A percentile compares a stretch with the other conserved stretches of the same genome.
Evolutionary conservation across 2,329 filamentous ascomycete genomes (phyloP).

Genomic region (Trichoderma cornu-damae): DNA sequence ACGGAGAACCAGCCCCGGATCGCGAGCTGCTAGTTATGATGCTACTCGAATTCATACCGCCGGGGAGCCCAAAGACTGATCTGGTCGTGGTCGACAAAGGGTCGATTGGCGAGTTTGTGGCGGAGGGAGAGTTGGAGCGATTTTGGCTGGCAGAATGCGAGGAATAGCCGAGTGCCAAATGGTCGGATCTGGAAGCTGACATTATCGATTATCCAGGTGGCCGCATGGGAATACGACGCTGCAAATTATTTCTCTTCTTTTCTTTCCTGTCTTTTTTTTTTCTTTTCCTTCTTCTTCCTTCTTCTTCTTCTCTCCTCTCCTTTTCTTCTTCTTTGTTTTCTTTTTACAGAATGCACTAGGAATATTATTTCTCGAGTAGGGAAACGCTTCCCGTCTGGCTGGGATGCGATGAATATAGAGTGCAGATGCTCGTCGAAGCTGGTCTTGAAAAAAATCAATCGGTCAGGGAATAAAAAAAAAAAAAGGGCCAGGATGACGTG

Average conservation of each 20-base stretch:
- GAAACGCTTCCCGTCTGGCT: conserved; percentile 8
- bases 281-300: too few species aligned
- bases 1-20: conserved; percentile 91
- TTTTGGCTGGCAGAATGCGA: conserved; percentile 59
- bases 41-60: conserved; percentile 52
- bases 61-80: conserved; percentile 67
- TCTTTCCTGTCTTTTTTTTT: background rate
- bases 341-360: conserved; percentile 3
- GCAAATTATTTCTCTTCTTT: background rate
- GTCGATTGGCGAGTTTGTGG: conserved; percentile 76
- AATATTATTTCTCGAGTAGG: conserved; percentile 10
- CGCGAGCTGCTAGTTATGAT: conserved; percentile 59
- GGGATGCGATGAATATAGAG: conserved; percentile 11
- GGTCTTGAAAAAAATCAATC: conserved; percentile 13
- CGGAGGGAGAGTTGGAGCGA: conserved; percentile 73
- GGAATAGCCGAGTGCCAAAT: conserved; percentile 79
- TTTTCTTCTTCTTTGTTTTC: background rate
- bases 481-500: conserved; percentile 16
- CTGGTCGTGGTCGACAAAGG: conserved; percentile 58
- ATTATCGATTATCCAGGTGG: conserved; percentile 78
- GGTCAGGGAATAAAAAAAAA: conserved; percentile 10
- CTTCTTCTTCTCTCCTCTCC: too few species aligned
- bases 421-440: conserved; percentile 16
- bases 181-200: conserved; percentile 81
- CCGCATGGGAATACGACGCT: conserved; percentile 39